Conservation (phyloP, 768 basidiomycete species). For the Vararia minispora region DNA sequence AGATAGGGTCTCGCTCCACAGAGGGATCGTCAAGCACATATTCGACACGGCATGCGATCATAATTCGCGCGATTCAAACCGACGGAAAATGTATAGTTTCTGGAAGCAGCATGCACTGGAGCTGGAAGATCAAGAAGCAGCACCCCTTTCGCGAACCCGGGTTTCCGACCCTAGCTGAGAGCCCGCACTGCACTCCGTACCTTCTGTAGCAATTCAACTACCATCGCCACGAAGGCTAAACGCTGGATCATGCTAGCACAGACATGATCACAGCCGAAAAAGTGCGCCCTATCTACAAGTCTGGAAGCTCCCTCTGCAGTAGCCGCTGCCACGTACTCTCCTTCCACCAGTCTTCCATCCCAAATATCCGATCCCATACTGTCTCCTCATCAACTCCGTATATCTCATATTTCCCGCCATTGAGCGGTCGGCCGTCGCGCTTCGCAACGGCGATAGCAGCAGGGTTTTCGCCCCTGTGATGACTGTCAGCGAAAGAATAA, state of each 20-base stretch:
- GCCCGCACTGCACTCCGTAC: too few species aligned
- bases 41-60: constrained; percentile 67
- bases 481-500: constrained; percentile 2
- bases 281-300: too few species aligned
- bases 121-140: constrained; percentile 18
- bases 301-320: constrained; percentile 78
- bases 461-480: constrained; percentile 62
- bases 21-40: constrained; percentile 45
- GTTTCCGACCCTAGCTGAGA: too few species aligned
- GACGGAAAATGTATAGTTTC: constrained; percentile 73
- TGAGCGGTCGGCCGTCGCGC: constrained; percentile 49
- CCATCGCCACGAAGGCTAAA: too few species aligned
- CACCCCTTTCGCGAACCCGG: too few species aligned
- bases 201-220: too few species aligned
- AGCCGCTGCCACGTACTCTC: constrained; percentile 82
- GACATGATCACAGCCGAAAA: too few species aligned
- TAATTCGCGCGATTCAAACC: constrained; percentile 67
- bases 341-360: constrained; percentile 89
- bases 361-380: constrained; percentile 72
- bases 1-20: constrained; percentile 29
- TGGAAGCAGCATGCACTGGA: constrained; percentile 55
- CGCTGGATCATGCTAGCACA: too few species aligned
- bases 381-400: constrained; percentile 81
- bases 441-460: constrained; percentile 76
- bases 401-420: constrained; percentile 75